Conservation (phyloP, 768 basidiomycete genomes). For the Serendipita indica region DNA sequence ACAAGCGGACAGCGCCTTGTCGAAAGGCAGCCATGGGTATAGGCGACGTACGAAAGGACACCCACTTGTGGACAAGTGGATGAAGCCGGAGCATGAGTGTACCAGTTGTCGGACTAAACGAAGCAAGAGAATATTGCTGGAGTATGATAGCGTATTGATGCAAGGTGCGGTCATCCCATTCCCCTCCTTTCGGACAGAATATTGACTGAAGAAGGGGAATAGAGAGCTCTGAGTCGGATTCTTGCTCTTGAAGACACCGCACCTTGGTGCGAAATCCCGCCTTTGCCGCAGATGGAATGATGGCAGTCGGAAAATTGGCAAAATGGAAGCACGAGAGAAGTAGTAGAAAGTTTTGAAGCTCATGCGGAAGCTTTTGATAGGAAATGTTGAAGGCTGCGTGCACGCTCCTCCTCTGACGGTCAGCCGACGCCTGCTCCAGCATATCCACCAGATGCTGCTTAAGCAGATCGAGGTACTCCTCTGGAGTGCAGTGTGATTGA, state of each 20-base stretch:
- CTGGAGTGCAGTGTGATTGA: background rate
- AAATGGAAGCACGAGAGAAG: background rate
- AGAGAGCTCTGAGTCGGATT: background rate
- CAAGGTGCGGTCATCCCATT: background rate
- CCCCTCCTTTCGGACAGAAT: background rate
- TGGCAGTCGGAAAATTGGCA: background rate
- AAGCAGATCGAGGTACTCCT: slow-evolving; percentile 1
- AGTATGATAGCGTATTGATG: background rate
- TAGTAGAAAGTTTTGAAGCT: background rate
- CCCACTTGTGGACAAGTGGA: background rate
- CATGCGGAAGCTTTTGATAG: background rate
- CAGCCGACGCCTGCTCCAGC: background rate
- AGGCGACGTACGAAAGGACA: background rate
- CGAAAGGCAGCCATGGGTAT: background rate
- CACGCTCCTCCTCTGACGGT: background rate
- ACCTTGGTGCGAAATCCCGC: background rate
- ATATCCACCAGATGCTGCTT: background rate
- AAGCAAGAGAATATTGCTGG: background rate
- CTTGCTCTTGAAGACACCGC: background rate
- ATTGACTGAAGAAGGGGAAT: background rate
- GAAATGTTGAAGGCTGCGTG: background rate
- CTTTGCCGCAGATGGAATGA: background rate
- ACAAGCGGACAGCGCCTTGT: background rate
- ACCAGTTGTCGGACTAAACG: background rate
- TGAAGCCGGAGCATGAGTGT: slow-evolving; percentile 1